phyloP scores from a whole-genome alignment of 139 green algal species.

The Gonium pectorale region DNA sequence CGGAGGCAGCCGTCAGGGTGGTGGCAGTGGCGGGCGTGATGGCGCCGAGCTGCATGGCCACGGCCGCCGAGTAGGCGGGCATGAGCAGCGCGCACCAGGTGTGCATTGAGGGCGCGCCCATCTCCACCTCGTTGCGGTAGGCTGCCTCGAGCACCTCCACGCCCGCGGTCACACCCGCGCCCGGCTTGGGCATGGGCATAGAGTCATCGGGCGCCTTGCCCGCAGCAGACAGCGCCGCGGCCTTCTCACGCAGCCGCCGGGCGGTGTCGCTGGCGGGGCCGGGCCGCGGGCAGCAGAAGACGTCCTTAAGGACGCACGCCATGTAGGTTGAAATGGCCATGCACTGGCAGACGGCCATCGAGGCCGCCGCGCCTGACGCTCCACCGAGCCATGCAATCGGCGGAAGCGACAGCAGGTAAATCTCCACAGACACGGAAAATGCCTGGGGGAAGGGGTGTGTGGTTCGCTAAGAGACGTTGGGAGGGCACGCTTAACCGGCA shows the following conservation, averaged over 20 bases:
- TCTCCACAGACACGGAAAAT: slow-evolving; percentile 39
- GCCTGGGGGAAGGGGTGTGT: not conserved
- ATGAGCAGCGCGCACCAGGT: slow-evolving; percentile 34
- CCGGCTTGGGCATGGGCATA: not conserved
- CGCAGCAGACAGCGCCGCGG: not conserved
- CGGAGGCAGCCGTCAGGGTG: not conserved
- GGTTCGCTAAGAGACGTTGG: too few relatives aligned
- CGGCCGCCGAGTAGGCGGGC: not conserved
- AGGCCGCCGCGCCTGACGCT: not conserved
- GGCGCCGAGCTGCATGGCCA: not conserved
- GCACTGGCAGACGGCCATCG: slow-evolving; percentile 3
- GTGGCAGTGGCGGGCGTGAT: not conserved
- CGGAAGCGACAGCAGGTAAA: slow-evolving; percentile 36
- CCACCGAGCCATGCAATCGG: slow-evolving; percentile 1
- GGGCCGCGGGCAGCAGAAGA: slow-evolving; percentile 34
- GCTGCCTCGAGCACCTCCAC: slow-evolving; percentile 8
- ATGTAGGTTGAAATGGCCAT: slow-evolving; percentile 36
- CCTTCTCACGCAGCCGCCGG: too few relatives aligned
- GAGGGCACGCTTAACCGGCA: too few relatives aligned
- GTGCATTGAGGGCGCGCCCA: slow-evolving; percentile 49
- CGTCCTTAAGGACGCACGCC: slow-evolving; percentile 36
- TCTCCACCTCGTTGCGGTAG: slow-evolving; percentile 39
- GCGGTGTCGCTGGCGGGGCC: not conserved
- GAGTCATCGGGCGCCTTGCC: not conserved
- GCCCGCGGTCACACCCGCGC: not conserved